Conservation (phyloP, 345 rosid species). For the Erucastrum elatum region DNA sequence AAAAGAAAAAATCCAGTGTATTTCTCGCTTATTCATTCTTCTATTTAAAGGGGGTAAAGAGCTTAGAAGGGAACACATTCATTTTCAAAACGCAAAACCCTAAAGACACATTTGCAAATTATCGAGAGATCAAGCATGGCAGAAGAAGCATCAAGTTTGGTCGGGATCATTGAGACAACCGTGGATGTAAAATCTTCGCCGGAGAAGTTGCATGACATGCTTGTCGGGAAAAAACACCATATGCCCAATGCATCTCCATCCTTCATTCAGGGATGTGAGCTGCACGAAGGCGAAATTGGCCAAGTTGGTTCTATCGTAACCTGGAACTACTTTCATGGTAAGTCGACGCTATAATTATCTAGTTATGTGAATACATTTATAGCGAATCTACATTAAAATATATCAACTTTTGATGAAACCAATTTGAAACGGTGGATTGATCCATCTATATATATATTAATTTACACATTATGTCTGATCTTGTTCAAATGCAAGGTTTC, state of each 20-base stretch:
- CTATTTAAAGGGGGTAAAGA: constrained; percentile 2
- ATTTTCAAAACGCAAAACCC: neutral
- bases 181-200: constrained; percentile 22
- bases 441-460: neutral
- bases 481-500: neutral
- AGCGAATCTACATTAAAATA: neutral
- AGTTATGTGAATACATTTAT: neutral
- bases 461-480: neutral
- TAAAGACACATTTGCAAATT: neutral
- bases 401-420: neutral
- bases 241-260: constrained; percentile 27
- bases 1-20: neutral
- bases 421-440: neutral
- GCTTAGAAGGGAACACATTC: neutral
- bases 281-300: constrained; percentile 49
- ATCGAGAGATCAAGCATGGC: constrained; percentile 5
- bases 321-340: constrained; percentile 42
- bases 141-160: constrained; percentile 30
- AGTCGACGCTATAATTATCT: neutral
- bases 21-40: neutral
- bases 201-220: constrained; percentile 37
- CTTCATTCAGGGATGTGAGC: constrained; percentile 25
- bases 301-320: constrained; percentile 33
- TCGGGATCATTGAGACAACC: constrained; percentile 22
- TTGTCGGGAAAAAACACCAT: constrained; percentile 42